phyloP scores from a whole-genome alignment of 2,329 filamentous ascomycete genomes.

The Lojkania enalia region DNA sequence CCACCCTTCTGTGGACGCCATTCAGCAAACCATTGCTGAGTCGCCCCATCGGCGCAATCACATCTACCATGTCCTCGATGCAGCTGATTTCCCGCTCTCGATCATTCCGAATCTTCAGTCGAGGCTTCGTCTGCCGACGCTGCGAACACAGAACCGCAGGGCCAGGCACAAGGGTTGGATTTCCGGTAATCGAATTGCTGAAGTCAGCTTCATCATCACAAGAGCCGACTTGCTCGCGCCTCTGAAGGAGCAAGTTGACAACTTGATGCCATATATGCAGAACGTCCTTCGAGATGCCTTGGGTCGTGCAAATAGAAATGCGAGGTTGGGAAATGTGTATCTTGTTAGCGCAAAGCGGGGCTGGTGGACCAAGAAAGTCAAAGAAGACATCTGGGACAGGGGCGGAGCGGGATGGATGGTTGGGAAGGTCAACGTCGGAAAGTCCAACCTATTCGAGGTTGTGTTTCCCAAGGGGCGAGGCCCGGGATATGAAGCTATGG shows the following conservation, averaged over 20 bases:
- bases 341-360: slow-evolving; percentile 83
- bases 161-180: slow-evolving; percentile 68
- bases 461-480: slow-evolving; percentile 74
- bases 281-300: slow-evolving; percentile 77
- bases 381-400: slow-evolving; percentile 79
- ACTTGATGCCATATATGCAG: slow-evolving; percentile 81
- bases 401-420: slow-evolving; percentile 94
- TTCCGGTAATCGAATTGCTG: slow-evolving; percentile 66
- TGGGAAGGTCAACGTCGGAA: slow-evolving; percentile 97
- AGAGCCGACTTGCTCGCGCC: slow-evolving; percentile 84
- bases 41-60: slow-evolving; percentile 91
- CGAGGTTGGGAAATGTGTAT: slow-evolving; percentile 84
- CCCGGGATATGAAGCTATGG: slow-evolving; percentile 41
- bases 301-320: slow-evolving; percentile 65
- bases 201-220: slow-evolving; percentile 89
- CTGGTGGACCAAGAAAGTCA: slow-evolving; percentile 91
- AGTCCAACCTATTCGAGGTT: slow-evolving; percentile 85
- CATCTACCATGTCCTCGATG: slow-evolving; percentile 93
- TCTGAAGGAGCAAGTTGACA: slow-evolving; percentile 79
- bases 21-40: slow-evolving; percentile 82
- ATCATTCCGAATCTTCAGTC: slow-evolving; percentile 75
- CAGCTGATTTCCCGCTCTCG: slow-evolving; percentile 95
- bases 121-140: slow-evolving; percentile 69
- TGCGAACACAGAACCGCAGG: slow-evolving; percentile 80
- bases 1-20: slow-evolving; percentile 78